Evolutionary conservation across 1,284 basidiomycete species (phyloP).

Genomic region (Ustilago xerochloae): DNA sequence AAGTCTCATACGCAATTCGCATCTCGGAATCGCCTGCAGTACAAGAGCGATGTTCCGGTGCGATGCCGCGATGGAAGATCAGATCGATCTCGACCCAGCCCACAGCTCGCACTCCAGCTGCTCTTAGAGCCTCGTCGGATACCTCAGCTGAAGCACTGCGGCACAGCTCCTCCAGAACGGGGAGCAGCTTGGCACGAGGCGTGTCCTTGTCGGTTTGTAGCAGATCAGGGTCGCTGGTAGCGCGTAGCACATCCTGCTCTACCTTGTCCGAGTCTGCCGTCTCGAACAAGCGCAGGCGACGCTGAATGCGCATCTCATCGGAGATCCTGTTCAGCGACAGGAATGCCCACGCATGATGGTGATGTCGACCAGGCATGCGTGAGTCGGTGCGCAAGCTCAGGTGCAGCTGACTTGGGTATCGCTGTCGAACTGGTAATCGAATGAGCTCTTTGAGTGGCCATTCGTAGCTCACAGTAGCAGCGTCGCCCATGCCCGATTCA

Average conservation of each 20-base stretch:
- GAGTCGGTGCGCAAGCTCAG: constrained; percentile 54
- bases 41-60: constrained; percentile 48
- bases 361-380: constrained; percentile 50
- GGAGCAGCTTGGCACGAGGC: constrained; percentile 21
- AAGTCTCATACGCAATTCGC: constrained; percentile 57
- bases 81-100: constrained; percentile 58
- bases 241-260: constrained; percentile 56
- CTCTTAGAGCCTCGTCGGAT: constrained; percentile 25
- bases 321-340: constrained; percentile 52
- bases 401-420: constrained; percentile 46
- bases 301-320: constrained; percentile 42
- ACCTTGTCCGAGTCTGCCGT: constrained; percentile 44
- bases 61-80: constrained; percentile 56
- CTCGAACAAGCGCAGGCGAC: constrained; percentile 47
- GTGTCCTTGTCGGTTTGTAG: constrained; percentile 17
- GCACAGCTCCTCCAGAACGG: constrained; percentile 54
- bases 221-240: constrained; percentile 34
- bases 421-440: constrained; percentile 46
- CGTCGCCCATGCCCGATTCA: constrained; percentile 32
- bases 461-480: constrained; percentile 43
- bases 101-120: constrained; percentile 30
- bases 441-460: constrained; percentile 45
- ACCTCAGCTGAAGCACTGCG: constrained; percentile 15
- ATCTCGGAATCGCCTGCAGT: constrained; percentile 57
- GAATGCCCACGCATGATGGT: constrained; percentile 49